Evolutionary conservation across 495 filamentous ascomycete species (phyloP), one percentile per base, ranked within the genome.

Genomic region (Parachaetomium inaequale): DNA sequence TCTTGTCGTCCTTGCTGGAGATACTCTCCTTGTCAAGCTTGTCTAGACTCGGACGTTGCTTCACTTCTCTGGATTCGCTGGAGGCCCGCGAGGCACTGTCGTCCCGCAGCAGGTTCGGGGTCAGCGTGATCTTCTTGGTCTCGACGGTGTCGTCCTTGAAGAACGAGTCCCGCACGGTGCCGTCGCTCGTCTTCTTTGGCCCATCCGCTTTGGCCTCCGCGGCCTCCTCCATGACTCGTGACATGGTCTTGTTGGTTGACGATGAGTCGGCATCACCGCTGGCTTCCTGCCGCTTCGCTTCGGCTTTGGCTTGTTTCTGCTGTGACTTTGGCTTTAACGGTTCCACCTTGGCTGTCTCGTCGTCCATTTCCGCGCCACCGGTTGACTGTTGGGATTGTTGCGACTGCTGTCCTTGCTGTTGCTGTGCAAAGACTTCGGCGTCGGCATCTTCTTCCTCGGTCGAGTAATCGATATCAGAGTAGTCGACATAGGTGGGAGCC

Each of bases 81-180:
- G 85, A 85, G 10, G 76, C 74, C 52, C 84, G 71, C 7, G 81
- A 75, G n/a, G 81, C 82, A 47, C 76, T 79, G 66, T 96, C 93
- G 62, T 98, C 93, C 17, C 94, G 85, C 40, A 98, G 80, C n/a
- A 99, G 79, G 63, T 93, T 96, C 14, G 94, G 94, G 0, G 94
- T 99, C 32, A 99, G 81, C 2, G 92, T 96, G 63, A 99, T 96
- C 79, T 99, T 99, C 74, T 93, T 90, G 1, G 94, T 96, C 70
- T 97, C 95, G 38, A 89, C 87, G 31, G 86, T 90, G 66, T 98
- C 94, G 63, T 98, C 94, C 74, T 92, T 95, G 82, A 96, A 97
- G 79, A 98, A 96, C 11, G 91, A 95, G 70, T 97, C 92, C 59
- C 93, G 84, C 23, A 96, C 80, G 45, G 87, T 92, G 31, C 91